Conservation (phyloP, 179 eudicot species). For the Drosera spatulata region DNA sequence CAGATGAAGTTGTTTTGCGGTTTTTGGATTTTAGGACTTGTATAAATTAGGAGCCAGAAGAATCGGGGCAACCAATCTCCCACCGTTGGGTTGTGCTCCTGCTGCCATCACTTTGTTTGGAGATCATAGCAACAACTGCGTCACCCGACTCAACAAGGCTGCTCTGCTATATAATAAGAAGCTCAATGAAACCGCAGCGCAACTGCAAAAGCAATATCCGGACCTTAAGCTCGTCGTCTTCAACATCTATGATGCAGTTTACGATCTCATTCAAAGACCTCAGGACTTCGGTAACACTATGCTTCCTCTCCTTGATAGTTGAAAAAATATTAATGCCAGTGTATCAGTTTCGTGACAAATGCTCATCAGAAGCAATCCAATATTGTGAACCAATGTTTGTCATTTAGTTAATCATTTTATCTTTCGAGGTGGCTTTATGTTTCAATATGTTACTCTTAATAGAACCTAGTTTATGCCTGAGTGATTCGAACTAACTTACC, state of each 20-base stretch:
- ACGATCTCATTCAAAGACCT: slow-evolving; percentile 56
- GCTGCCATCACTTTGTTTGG: slow-evolving; percentile 69
- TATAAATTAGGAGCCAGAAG: slow-evolving; percentile 74
- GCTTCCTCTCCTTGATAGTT: not conserved
- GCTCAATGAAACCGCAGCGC: slow-evolving; percentile 50
- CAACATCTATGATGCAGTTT: slow-evolving; percentile 79
- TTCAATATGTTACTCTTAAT: too few relatives aligned
- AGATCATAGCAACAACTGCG: slow-evolving; percentile 49
- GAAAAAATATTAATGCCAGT: too few relatives aligned
- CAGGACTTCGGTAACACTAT: slow-evolving; percentile 42
- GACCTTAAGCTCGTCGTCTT: slow-evolving; percentile 70
- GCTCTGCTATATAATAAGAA: slow-evolving; percentile 77
- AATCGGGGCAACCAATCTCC: slow-evolving; percentile 89
- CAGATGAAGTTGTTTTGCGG: too few relatives aligned
- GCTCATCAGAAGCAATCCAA: too few relatives aligned
- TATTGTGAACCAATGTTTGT: too few relatives aligned
- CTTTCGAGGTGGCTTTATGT: not conserved
- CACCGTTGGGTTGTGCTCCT: slow-evolving; percentile 90
- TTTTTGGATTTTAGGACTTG: slow-evolving; percentile 28
- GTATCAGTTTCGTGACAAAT: too few relatives aligned
- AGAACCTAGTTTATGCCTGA: too few relatives aligned
- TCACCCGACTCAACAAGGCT: slow-evolving; percentile 49
- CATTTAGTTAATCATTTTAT: not conserved
- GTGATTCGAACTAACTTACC: too few relatives aligned
- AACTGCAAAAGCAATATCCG: slow-evolving; percentile 50